These are phyloP conservation scores for Acrocalymma vagum DNA, from an alignment of 2,329 filamentous ascomycete species.

Conservation along the genomic window DNA sequence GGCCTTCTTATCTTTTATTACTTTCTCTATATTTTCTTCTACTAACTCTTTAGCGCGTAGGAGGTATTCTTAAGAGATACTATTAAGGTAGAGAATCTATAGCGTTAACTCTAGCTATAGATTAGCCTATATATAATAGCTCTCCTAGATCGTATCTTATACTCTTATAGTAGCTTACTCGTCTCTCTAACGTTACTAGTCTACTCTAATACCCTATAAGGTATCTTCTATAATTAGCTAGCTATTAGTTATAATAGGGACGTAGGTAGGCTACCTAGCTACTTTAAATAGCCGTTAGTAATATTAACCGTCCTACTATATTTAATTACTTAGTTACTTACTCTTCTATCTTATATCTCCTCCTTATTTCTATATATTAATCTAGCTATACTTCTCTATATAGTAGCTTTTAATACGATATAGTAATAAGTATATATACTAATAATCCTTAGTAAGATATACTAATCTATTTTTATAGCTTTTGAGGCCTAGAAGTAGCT, in stretches of 20 bases:
- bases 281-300: not conserved
- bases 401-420: not conserved
- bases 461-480: too few relatives aligned
- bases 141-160: not conserved
- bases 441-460: not conserved
- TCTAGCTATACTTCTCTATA: not conserved
- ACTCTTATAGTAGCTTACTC: not conserved
- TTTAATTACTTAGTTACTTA: not conserved
- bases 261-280: not conserved
- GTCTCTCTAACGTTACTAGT: not conserved
- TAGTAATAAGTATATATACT: not conserved
- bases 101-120: not conserved
- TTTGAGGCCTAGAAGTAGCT: too few relatives aligned
- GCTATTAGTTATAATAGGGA: not conserved
- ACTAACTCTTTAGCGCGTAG: not conserved
- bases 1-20: not conserved
- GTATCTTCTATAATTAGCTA: not conserved
- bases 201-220: not conserved
- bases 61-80: too few relatives aligned
- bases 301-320: not conserved
- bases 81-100: not conserved
- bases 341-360: not conserved
- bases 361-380: not conserved
- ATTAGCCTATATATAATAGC: not conserved
- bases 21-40: not conserved